Evolutionary conservation across 345 rosid species (phyloP).

Genomic region (Boechera stricta): DNA sequence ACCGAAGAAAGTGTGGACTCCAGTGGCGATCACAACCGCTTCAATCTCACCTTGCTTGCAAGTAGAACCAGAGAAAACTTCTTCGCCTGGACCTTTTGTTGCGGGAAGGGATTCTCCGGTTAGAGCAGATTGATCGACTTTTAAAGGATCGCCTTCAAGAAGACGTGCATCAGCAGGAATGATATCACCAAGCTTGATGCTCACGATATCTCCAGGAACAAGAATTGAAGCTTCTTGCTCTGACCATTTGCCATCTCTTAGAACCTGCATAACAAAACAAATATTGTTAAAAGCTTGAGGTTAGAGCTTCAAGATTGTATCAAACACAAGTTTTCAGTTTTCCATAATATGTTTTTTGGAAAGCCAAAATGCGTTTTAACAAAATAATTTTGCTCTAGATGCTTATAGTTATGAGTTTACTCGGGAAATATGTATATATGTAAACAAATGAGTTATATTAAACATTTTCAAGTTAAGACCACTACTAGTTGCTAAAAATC

Average conservation of each 20-base stretch:
- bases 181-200: conserved; percentile 84
- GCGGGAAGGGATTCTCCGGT: conserved; percentile 93
- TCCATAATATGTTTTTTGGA: too few species aligned
- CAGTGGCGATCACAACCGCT: conserved; percentile 87
- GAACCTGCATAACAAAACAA: conserved; percentile 49
- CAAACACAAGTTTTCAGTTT: too few species aligned
- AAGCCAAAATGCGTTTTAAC: background rate
- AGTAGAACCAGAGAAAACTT: conserved; percentile 81
- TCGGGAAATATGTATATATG: too few species aligned
- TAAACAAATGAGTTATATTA: too few species aligned
- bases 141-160: conserved; percentile 82
- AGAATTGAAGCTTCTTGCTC: conserved; percentile 81
- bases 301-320: background rate
- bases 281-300: background rate
- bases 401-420: background rate
- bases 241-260: conserved; percentile 76
- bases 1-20: conserved; percentile 87
- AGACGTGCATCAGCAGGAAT: conserved; percentile 95
- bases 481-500: background rate
- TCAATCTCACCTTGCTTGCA: conserved; percentile 92
- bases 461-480: background rate
- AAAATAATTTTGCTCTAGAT: background rate
- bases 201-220: conserved; percentile 86
- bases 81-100: conserved; percentile 71
- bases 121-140: conserved; percentile 87